Conservation (phyloP, 352 stramenopile species). For the Pythium phragmitis region DNA sequence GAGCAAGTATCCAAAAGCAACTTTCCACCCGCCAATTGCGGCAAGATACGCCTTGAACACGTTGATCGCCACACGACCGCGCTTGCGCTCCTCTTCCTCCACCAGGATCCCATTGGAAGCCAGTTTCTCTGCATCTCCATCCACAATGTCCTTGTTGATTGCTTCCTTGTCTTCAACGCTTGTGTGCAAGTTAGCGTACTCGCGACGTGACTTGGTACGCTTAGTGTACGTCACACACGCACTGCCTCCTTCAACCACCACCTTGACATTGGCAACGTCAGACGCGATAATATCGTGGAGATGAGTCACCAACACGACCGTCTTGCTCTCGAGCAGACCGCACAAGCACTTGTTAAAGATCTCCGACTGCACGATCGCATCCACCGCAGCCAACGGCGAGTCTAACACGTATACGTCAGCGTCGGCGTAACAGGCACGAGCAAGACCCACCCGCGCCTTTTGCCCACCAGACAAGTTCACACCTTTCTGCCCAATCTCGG, state of each 20-base stretch:
- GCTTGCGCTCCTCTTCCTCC: conserved; percentile 26
- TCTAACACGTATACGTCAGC: conserved; percentile 89
- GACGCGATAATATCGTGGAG: conserved; percentile 66
- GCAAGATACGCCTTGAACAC: conserved; percentile 26
- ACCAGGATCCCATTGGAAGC: conserved; percentile 16
- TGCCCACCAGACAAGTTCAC: conserved; percentile 95
- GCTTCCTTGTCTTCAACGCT: conserved; percentile 1
- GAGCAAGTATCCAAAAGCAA: conserved; percentile 9
- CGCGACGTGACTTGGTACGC: conserved; percentile 9
- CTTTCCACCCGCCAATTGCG: conserved; percentile 14
- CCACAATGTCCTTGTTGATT: not conserved
- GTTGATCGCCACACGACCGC: conserved; percentile 16
- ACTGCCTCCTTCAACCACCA: conserved; percentile 15
- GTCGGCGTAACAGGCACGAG: conserved; percentile 71
- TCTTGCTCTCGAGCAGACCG: conserved; percentile 46
- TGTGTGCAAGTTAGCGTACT: conserved; percentile 2
- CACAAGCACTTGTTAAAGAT: conserved; percentile 81
- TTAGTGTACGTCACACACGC: not conserved
- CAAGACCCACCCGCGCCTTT: conserved; percentile 77
- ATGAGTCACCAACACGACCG: conserved; percentile 92
- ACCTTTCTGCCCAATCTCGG: conserved; percentile 95
- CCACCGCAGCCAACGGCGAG: conserved; percentile 91
- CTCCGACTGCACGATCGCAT: conserved; percentile 92
- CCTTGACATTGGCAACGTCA: conserved; percentile 20
- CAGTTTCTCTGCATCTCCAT: not conserved